These are phyloP conservation scores for Austroboletus novae-zelandiae DNA, from an alignment of 1,284 basidiomycete species.

Conservation along the genomic window DNA sequence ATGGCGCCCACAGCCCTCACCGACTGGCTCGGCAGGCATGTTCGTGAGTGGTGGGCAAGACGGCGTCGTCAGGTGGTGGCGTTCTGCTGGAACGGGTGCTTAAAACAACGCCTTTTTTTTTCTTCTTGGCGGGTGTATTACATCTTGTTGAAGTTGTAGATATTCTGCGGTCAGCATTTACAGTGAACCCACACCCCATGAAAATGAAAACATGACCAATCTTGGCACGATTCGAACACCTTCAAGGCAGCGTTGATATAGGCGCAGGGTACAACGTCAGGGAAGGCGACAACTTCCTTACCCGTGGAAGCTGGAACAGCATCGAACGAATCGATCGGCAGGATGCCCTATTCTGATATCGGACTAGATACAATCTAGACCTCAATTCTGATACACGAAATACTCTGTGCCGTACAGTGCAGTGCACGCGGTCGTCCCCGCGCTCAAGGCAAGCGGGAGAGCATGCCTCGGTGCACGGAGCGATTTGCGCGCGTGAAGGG, in stretches of 20 bases:
- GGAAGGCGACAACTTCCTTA: background rate
- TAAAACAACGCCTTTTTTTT: slow-evolving; percentile 4
- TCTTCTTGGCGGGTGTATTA: background rate
- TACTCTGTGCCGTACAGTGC: slow-evolving; percentile 45
- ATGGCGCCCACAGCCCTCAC: slow-evolving; percentile 69
- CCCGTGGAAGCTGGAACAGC: background rate
- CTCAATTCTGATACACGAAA: slow-evolving; percentile 36
- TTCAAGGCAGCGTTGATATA: too few relatives aligned
- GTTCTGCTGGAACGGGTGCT: slow-evolving; percentile 54
- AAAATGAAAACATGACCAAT: too few relatives aligned
- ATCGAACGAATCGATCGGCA: background rate
- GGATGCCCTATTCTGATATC: background rate
- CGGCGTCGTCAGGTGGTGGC: slow-evolving; percentile 74
- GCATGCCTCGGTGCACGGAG: slow-evolving; percentile 33
- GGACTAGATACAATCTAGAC: background rate
- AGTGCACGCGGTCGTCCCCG: slow-evolving; percentile 34
- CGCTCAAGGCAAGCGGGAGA: slow-evolving; percentile 35
- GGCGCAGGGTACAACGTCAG: too few relatives aligned
- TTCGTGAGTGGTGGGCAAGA: slow-evolving; percentile 85
- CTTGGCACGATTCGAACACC: too few relatives aligned
- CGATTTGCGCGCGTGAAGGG: slow-evolving; percentile 39
- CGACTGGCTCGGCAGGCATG: slow-evolving; percentile 54
- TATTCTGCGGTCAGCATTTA: too few relatives aligned
- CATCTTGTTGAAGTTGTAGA: too few relatives aligned
- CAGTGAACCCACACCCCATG: too few relatives aligned